These are phyloP conservation scores for Hymenoscyphus salicellus DNA, from an alignment of 2,329 filamentous ascomycete species.

Conservation along the genomic window DNA sequence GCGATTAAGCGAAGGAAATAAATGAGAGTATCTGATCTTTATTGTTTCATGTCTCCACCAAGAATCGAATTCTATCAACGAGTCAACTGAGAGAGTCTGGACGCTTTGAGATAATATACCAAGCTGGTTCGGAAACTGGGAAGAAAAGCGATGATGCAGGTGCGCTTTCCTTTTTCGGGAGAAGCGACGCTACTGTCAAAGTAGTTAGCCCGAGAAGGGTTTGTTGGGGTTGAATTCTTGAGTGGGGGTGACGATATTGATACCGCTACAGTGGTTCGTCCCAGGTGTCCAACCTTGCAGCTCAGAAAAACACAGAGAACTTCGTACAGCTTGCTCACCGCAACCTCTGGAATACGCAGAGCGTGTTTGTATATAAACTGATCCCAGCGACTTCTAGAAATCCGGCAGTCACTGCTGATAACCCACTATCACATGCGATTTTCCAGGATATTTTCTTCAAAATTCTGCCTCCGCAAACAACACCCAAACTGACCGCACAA, in stretches of 20 bases:
- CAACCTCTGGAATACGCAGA: neutral
- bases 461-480: neutral
- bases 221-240: neutral
- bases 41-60: neutral
- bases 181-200: neutral
- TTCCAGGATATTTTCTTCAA: neutral
- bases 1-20: neutral
- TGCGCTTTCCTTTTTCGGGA: neutral
- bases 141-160: conserved; percentile 1
- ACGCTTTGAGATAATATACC: neutral
- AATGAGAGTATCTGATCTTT: neutral
- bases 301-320: neutral
- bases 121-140: neutral
- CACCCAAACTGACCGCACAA: neutral
- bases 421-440: conserved; percentile 1
- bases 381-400: too few relatives aligned
- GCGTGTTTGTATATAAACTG: too few relatives aligned
- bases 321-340: neutral
- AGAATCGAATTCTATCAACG: neutral
- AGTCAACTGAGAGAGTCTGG: neutral
- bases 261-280: neutral
- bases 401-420: too few relatives aligned
- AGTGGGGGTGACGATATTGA: neutral
- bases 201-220: neutral
- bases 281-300: too few relatives aligned